Base-by-base conservation (phyloP, 306 rosid genomes). In the Cucurbita argyrosperma region DNA sequence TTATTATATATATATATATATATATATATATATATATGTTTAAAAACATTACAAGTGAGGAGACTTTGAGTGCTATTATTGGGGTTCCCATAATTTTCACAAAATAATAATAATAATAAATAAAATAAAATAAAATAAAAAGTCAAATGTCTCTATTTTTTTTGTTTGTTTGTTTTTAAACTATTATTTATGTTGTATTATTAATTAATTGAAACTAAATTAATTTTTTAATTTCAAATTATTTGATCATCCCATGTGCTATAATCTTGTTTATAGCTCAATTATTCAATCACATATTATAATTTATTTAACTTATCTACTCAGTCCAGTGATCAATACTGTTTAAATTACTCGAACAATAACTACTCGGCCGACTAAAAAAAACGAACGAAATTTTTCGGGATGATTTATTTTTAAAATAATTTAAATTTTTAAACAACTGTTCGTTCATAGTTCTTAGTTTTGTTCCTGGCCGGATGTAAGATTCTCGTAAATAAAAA, bases 211-310 rank as follows among this genome's bases (percentile, higher is more conserved):
- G 37, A 21, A 19, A 6, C 35, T 40, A 64, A 46, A 43, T 21
- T 12, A 30, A 49, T 49, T 69, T 47, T 23, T 69, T 69, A 19
- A 69, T 21, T 19, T 43, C 11, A 66, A 69, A 69, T 69, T 1
- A 69, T 69, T 69, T 69, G 58, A 26, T 49, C 57, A 12, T 69
- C 74, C 74, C 74, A 69, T 69, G 74, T 69, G 74, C 43, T 13
- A 6, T 23, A 68, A 47, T 23, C 14, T 68, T 67, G 56, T 68
- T 67, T 26, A 23, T 23, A 23, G 57, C 39, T 69, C 21, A 46
- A 69, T 69, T 69, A 47, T 21, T 4, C 10, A 59, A 10, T 11
- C 7, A 8, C 47, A 7, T 13, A 4, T 21, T 40, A 39, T 0
- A 11, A 6, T 65, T 21, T 23, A 42, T 10, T 9, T 18, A 45